phyloP scores from a whole-genome alignment of 148 eudicot genomes.

The Arbutus unedo region DNA sequence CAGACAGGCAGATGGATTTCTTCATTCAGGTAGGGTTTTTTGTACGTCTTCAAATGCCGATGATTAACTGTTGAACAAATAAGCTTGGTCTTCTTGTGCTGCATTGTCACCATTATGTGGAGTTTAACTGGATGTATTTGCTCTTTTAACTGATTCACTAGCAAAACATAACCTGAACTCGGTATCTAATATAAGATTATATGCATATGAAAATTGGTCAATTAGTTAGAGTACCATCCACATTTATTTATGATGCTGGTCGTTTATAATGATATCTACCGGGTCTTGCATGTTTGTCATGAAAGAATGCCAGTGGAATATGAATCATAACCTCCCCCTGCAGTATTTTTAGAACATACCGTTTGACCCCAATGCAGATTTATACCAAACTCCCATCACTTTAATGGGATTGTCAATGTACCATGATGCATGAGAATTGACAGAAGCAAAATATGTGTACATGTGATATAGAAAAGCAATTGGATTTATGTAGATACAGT shows the following conservation, averaged over 20 bases:
- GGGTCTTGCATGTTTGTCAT: neutral
- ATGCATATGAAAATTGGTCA: neutral
- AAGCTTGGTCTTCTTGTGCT: neutral
- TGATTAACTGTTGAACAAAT: neutral
- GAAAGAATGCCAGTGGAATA: neutral
- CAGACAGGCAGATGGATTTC: constrained; percentile 72
- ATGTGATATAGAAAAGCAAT: too few species aligned
- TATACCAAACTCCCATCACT: neutral
- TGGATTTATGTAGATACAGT: too few species aligned
- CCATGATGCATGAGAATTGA: neutral
- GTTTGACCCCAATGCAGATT: neutral
- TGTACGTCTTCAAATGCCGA: neutral
- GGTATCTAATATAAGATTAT: neutral
- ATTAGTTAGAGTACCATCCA: neutral
- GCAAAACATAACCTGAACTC: neutral
- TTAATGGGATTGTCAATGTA: neutral
- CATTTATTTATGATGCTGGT: neutral
- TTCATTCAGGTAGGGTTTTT: constrained; percentile 60
- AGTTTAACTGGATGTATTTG: neutral
- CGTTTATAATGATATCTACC: neutral
- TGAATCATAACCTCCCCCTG: neutral
- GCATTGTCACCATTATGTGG: neutral
- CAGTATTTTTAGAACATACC: neutral
- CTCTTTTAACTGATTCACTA: neutral
- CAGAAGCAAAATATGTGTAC: too few species aligned